These are phyloP conservation scores for Tolypocladium cylindrosporum DNA, from an alignment of 2,329 filamentous ascomycete species.

Conservation along the genomic window DNA sequence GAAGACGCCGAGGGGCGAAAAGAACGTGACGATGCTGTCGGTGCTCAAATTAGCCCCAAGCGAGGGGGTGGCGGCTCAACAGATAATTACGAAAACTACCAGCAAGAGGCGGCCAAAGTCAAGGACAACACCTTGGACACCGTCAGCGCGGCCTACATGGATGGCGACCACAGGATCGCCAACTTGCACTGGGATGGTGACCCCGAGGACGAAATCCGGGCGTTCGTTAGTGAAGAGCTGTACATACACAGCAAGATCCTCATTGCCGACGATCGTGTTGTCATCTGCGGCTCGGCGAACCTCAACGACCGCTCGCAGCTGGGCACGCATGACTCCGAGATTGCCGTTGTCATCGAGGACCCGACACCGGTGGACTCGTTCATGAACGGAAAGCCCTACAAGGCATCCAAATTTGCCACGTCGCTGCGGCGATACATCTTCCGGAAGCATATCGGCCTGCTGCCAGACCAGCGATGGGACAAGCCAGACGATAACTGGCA, in stretches of 20 bases:
- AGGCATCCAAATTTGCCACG: constrained; percentile 22
- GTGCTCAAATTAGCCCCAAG: too few species aligned
- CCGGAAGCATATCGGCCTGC: constrained; percentile 61
- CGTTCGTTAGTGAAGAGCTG: constrained; percentile 43
- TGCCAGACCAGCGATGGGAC: constrained; percentile 64
- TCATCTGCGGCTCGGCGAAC: constrained; percentile 66
- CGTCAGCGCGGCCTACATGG: constrained; percentile 76
- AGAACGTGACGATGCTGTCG: too few species aligned
- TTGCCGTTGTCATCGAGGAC: constrained; percentile 83
- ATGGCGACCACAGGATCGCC: constrained; percentile 60
- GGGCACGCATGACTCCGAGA: constrained; percentile 76
- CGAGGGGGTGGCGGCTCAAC: too few species aligned
- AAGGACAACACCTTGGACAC: constrained; percentile 58
- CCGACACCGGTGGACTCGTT: constrained; percentile 55
- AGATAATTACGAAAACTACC: too few species aligned
- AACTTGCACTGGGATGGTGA: constrained; percentile 37
- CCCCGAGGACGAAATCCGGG: too few species aligned
- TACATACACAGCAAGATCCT: constrained; percentile 60
- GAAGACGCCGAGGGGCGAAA: constrained; percentile 40
- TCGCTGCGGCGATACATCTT: too few species aligned
- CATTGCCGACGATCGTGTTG: constrained; percentile 72
- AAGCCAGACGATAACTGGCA: constrained; percentile 64
- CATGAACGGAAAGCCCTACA: constrained; percentile 66
- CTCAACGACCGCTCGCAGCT: constrained; percentile 62
- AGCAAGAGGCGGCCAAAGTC: constrained; percentile 23